phyloP scores from a whole-genome alignment of 148 eudicot genomes.

The Beta vulgaris region DNA sequence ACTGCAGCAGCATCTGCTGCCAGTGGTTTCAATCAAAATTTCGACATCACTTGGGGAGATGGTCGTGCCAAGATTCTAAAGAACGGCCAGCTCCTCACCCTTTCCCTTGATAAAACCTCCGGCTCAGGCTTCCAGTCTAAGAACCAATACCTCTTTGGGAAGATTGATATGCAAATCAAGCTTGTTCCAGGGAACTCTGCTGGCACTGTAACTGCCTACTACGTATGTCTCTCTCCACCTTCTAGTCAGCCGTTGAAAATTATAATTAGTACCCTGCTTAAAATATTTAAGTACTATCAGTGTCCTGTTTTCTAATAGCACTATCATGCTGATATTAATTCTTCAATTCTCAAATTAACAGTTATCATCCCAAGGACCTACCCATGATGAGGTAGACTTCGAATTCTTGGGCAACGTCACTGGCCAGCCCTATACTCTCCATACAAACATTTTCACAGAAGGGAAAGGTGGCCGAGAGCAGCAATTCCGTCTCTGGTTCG shows the following conservation, averaged over 20 bases:
- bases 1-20: conserved; percentile 14
- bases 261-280: not conserved
- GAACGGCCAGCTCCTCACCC: conserved; percentile 30
- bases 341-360: not conserved
- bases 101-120: conserved; percentile 24
- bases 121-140: conserved; percentile 33
- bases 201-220: conserved; percentile 33
- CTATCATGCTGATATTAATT: no score
- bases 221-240: conserved; percentile 7
- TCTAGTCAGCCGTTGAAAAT: not conserved
- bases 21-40: conserved; percentile 16
- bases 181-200: conserved; percentile 33
- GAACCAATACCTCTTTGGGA: conserved; percentile 26
- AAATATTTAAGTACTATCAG: no score
- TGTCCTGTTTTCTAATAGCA: no score
- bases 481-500: conserved; percentile 36
- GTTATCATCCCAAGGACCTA: conserved; percentile 31
- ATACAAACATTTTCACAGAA: conserved; percentile 29
- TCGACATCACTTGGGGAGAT: conserved; percentile 32
- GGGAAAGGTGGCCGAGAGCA: conserved; percentile 33
- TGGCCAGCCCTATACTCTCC: conserved; percentile 34
- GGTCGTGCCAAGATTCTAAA: conserved; percentile 30
- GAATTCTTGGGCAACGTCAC: conserved; percentile 32
- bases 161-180: conserved; percentile 32
- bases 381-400: conserved; percentile 30